Evolutionary conservation across 2,329 filamentous ascomycete species (phyloP).

Genomic region (Beauveria scarabaeidicola): DNA sequence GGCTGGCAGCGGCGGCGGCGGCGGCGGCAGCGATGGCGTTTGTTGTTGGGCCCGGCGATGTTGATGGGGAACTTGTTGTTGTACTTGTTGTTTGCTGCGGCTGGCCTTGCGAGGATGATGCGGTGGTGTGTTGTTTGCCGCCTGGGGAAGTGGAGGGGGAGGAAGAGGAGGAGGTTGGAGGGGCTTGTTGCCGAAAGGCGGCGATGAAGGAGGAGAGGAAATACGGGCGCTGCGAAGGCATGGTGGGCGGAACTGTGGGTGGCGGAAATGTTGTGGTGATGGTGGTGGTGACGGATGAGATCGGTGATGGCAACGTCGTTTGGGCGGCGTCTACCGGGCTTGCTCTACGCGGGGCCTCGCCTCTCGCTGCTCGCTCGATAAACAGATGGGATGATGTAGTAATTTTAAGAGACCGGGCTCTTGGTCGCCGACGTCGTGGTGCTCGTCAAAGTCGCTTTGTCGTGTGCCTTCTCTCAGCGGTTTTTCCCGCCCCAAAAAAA

Average conservation of each 20-base stretch:
- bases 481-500: too few species aligned
- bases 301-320: neutral
- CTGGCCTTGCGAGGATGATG: constrained; percentile 11
- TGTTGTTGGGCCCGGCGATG: neutral
- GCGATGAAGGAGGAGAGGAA: constrained; percentile 50
- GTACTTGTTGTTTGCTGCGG: constrained; percentile 5
- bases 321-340: too few species aligned
- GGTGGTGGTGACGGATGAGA: neutral
- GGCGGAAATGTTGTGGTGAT: neutral
- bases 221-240: constrained; percentile 47
- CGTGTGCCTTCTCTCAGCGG: neutral
- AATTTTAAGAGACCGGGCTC: neutral
- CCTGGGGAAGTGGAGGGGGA: constrained; percentile 15
- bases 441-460: neutral
- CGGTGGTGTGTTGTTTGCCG: constrained; percentile 11
- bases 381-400: too few species aligned
- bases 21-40: neutral
- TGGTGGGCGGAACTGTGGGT: too few species aligned
- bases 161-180: constrained; percentile 22
- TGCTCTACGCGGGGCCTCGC: neutral
- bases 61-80: neutral
- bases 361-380: neutral
- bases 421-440: neutral
- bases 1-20: neutral
- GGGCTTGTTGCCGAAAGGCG: constrained; percentile 43